These are phyloP conservation scores for Gentiana straminea DNA, from an alignment of 257 asterid species.

Conservation along the genomic window DNA sequence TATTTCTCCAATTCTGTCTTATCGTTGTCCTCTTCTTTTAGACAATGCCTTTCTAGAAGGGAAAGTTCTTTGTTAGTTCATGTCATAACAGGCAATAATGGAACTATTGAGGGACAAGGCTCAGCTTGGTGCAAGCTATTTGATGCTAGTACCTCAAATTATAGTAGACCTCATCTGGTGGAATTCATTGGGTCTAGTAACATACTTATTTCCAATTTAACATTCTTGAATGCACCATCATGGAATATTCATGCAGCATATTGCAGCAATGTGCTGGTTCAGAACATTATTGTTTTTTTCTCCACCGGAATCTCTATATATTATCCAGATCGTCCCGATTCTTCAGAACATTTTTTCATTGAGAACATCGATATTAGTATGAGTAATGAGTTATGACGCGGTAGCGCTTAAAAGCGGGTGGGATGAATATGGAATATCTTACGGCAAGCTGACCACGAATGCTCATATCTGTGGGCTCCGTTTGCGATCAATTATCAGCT, in stretches of 20 bases:
- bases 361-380: conserved; percentile 80
- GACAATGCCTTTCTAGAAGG: no score
- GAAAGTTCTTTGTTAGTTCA: conserved; percentile 2
- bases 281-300: conserved; percentile 70
- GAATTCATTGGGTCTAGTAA: conserved; percentile 55
- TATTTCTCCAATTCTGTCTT: no score
- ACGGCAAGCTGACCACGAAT: conserved; percentile 40
- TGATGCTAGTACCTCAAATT: conserved; percentile 46
- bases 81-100: conserved; percentile 95
- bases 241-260: conserved; percentile 81
- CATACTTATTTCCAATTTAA: conserved; percentile 77
- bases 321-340: conserved; percentile 93
- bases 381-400: conserved; percentile 75
- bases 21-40: no score
- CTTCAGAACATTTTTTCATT: conserved; percentile 69
- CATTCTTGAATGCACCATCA: conserved; percentile 83
- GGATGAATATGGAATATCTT: conserved; percentile 93
- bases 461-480: conserved; percentile 48
- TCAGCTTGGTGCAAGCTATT: conserved; percentile 82
- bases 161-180: conserved; percentile 84
- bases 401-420: conserved; percentile 87
- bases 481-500: conserved; percentile 49
- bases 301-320: conserved; percentile 74
- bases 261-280: conserved; percentile 91
- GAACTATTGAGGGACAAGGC: conserved; percentile 95